A percentile compares a stretch with the other conserved stretches of the same genome.
Conservation (phyloP, 208 protist genomes). For the Wallacemonas collosoma region DNA sequence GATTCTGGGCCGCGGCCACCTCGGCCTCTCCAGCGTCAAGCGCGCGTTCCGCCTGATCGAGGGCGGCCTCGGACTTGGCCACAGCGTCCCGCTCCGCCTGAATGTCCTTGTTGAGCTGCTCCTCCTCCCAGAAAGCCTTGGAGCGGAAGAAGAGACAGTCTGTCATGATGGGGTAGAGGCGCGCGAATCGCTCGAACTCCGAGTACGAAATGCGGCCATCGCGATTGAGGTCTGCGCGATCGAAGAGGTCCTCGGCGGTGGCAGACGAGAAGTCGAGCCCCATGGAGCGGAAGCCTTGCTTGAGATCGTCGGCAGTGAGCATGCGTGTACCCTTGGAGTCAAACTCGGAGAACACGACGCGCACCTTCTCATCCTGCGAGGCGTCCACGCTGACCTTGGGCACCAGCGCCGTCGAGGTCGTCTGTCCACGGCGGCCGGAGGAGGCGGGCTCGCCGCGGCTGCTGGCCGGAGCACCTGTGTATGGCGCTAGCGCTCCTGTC, state of each 20-base stretch:
- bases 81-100: slow-evolving; percentile 77
- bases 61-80: slow-evolving; percentile 52
- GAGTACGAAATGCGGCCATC: slow-evolving; percentile 84
- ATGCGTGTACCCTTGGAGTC: slow-evolving; percentile 78
- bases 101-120: slow-evolving; percentile 84
- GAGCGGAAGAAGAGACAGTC: slow-evolving; percentile 91
- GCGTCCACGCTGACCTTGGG: slow-evolving; percentile 55
- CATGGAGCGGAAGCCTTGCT: slow-evolving; percentile 79
- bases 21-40: slow-evolving; percentile 60
- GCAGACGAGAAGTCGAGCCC: slow-evolving; percentile 84
- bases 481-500: slow-evolving; percentile 54
- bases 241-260: slow-evolving; percentile 91
- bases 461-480: slow-evolving; percentile 41
- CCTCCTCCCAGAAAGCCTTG: slow-evolving; percentile 93
- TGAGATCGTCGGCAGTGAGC: slow-evolving; percentile 84
- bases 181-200: slow-evolving; percentile 91
- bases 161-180: slow-evolving; percentile 90
- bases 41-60: slow-evolving; percentile 59
- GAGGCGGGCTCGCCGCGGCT: slow-evolving; percentile 42
- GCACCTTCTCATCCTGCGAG: slow-evolving; percentile 87
- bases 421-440: slow-evolving; percentile 30
- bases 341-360: slow-evolving; percentile 88
- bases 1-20: slow-evolving; percentile 57
- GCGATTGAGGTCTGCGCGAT: slow-evolving; percentile 81
- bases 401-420: slow-evolving; percentile 58